Evolutionary conservation across 192 early-diverging fungal species (phyloP), one percentile per base, ranked within the genome.

Genomic region (Spinellus fusiger): DNA sequence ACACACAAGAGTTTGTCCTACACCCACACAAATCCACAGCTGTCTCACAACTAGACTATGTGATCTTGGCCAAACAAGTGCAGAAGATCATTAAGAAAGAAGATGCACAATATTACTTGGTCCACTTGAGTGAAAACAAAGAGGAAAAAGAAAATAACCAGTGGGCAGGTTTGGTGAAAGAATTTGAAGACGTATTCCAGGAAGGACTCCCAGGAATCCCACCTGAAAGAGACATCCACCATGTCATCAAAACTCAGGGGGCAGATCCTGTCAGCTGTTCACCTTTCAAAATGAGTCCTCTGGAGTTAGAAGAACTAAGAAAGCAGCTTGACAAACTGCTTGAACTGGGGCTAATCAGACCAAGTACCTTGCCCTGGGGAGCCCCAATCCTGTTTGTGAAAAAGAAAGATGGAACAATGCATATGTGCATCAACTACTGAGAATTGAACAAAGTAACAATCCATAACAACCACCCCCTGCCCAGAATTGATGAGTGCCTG

Each of bases 391-490:
- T 81, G 51, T 81, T 81, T 49, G 55, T 56, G 20, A 5, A 22
- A 2, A 56, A 56, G 55, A 56, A 35, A n/a, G 23, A 20, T 29
- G 53, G 53, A 2, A 4, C 2, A 3, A 56, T 56, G 55, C 37
- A 76, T 0, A 52, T 78, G 71, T 29, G 74, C 40, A 28, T 80
- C 0, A 71, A 82, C 34, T 83, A 81, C 63, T 54, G 62, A 9
- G 38, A 49, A 10, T 51, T 88, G 15, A 86, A 84, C 62, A 35
- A 16, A 20, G 28, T 72, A 0, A 83, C 77, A 0, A 64, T 72
- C 0, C 50, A 65, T 33, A 68, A 87, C 53, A 60, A 58, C 15
- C 78, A 78, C 38, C 77, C 81, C 5, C 37, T 84, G 7, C 86
- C 83, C 0, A 15, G 66, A 29, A 81, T 84, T 16, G 60, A 78